Evolutionary conservation across 2,329 filamentous ascomycete species (phyloP).

Genomic region (Aureobasidium pullulans): DNA sequence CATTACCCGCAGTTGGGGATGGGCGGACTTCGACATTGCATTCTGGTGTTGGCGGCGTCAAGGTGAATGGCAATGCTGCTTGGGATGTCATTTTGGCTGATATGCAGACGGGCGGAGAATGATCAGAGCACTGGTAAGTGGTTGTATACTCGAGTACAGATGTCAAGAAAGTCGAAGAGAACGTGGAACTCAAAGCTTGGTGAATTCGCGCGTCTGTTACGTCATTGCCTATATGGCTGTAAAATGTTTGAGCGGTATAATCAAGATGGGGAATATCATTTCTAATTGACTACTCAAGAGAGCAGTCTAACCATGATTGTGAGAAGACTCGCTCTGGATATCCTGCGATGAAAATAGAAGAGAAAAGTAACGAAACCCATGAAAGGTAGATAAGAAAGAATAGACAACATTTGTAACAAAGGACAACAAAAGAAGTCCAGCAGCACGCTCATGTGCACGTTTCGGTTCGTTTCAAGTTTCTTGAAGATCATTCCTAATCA

Average conservation of each 20-base stretch:
- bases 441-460: conserved; percentile 11
- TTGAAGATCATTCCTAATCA: conserved; percentile 12
- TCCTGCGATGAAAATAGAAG: not conserved
- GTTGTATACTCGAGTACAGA: no score
- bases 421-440: not conserved
- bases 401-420: conserved; percentile 5
- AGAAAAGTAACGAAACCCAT: not conserved
- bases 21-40: conserved; percentile 15
- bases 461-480: conserved; percentile 8
- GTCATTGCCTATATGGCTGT: not conserved
- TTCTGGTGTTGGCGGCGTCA: conserved; percentile 1
- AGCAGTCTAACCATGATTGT: not conserved
- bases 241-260: not conserved
- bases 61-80: not conserved
- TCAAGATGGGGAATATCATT: not conserved
- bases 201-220: not conserved
- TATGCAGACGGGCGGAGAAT: not conserved
- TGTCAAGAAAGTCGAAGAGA: not conserved
- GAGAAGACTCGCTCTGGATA: conserved; percentile 7
- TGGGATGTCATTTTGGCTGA: not conserved
- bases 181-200: no score
- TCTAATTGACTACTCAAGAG: not conserved
- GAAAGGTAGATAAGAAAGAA: not conserved
- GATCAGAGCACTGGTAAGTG: not conserved
- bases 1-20: conserved; percentile 37